phyloP scores from a whole-genome alignment of 306 rosid species.

The Luffa aegyptiaca region DNA sequence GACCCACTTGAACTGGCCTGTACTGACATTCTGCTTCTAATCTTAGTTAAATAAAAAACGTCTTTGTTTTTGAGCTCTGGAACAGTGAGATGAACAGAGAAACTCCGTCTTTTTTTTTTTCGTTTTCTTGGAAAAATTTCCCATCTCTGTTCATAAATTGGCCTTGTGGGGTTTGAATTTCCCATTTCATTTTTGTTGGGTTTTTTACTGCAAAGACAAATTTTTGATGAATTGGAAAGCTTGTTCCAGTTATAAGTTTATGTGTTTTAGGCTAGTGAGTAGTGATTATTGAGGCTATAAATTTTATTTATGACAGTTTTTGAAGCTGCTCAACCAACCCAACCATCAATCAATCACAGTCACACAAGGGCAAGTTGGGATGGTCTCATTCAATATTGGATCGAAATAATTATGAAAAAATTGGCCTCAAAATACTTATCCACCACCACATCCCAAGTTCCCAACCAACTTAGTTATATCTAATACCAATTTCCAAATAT shows the following conservation, averaged over 20 bases:
- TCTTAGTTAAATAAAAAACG: not conserved
- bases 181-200: not conserved
- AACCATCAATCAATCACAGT: slow-evolving; percentile 2
- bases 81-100: not conserved
- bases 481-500: not conserved
- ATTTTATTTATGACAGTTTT: not conserved
- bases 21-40: slow-evolving; percentile 2
- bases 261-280: not conserved
- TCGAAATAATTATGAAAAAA: not conserved
- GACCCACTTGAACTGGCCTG: slow-evolving; percentile 16
- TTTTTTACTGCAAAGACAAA: not conserved
- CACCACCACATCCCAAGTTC: not conserved
- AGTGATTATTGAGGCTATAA: not conserved
- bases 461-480: not conserved
- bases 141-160: not conserved
- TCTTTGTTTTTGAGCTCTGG: not conserved
- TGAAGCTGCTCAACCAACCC: not conserved
- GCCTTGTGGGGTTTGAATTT: not conserved
- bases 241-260: not conserved
- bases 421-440: not conserved
- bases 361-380: not conserved
- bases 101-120: not conserved
- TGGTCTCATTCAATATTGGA: not conserved
- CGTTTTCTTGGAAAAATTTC: not conserved
- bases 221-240: not conserved